Base-by-base conservation (phyloP, 768 basidiomycete species). In the Podaxis pistillaris region DNA sequence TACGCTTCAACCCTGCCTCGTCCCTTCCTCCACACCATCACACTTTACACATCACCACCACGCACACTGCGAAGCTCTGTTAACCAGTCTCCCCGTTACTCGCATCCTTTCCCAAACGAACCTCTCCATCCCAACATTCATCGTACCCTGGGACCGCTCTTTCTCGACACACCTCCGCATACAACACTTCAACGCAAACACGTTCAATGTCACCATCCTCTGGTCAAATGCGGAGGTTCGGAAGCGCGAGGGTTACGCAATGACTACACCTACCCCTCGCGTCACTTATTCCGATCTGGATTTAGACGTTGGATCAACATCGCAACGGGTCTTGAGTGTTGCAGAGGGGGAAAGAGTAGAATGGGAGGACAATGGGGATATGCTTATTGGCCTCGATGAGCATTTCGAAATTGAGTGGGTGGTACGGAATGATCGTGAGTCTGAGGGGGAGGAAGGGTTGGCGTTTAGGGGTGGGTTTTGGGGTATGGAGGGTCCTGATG, bases 381-480 rank as follows among this genome's bases (percentile, higher is more conserved):
- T 79, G n/a, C 24, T 79, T 12, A 68, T 71, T 22, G 75, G 75
- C 5, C 64, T 78, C 15, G 75, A 79, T 46, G 72, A 76, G 37
- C 65, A 68, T 46, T 79, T 71, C 59, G 74, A 74, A 40, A 75
- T 73, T 11, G 79, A 79, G 55, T 81, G 77, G 78, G 75, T 26
- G 37, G 22, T 12, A 50, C 38, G 11, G 68, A 62, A 9, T 67
- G 60, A 11, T 13, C 19, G 7, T 26, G 53, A 36, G 17, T 6
- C 6, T 15, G 66, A 56, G 8, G 66, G 67, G 1, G 68, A 70
- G 19, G 74, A 75, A 56, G 79, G 79, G 0, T 65, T 77, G 56
- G 75, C 78, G 33, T 77, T 81, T 56, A 74, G 70, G 58, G 76
- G 77, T 1, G 71, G 72, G 2, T 76, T 81, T 65, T 79, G 76